Evolutionary conservation across 768 basidiomycete genomes (phyloP).

Genomic region (Chalciporus piperatus): DNA sequence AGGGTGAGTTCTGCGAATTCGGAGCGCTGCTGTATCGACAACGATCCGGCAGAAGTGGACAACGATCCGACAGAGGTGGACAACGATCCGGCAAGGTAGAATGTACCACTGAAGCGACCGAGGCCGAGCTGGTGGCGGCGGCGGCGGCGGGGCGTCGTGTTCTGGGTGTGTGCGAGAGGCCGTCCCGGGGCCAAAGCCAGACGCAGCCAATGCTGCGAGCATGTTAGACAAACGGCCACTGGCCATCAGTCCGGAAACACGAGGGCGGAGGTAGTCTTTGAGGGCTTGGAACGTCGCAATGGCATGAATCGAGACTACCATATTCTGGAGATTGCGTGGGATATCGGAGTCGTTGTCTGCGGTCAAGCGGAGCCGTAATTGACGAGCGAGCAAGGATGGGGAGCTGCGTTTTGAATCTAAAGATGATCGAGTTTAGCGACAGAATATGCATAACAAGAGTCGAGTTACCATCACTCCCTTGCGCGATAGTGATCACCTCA

Average conservation of each 20-base stretch:
- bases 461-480: slow-evolving; percentile 68
- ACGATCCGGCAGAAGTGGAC: too few relatives aligned
- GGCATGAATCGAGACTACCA: slow-evolving; percentile 96
- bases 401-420: slow-evolving; percentile 88
- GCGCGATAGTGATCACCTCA: slow-evolving; percentile 88
- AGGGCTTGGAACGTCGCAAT: slow-evolving; percentile 98
- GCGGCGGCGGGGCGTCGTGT: slow-evolving; percentile 25
- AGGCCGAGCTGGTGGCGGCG: slow-evolving; percentile 26
- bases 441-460: slow-evolving; percentile 1
- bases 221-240: slow-evolving; percentile 75
- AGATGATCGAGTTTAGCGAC: not conserved
- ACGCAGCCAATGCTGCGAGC: slow-evolving; percentile 85
- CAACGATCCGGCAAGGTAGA: too few relatives aligned
- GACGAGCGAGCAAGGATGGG: slow-evolving; percentile 87
- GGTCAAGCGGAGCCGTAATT: slow-evolving; percentile 84
- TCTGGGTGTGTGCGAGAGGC: slow-evolving; percentile 37
- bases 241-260: slow-evolving; percentile 70
- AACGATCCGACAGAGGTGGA: too few relatives aligned
- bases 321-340: slow-evolving; percentile 81
- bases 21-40: too few relatives aligned
- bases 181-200: slow-evolving; percentile 59
- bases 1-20: not conserved
- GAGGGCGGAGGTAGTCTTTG: slow-evolving; percentile 92
- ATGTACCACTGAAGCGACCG: too few relatives aligned
- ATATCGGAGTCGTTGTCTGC: slow-evolving; percentile 88